A percentile compares a stretch with the other conserved stretches of the same genome.
phyloP scores from a whole-genome alignment of 2,329 filamentous ascomycete genomes.

The Calonectria fujianensis region DNA sequence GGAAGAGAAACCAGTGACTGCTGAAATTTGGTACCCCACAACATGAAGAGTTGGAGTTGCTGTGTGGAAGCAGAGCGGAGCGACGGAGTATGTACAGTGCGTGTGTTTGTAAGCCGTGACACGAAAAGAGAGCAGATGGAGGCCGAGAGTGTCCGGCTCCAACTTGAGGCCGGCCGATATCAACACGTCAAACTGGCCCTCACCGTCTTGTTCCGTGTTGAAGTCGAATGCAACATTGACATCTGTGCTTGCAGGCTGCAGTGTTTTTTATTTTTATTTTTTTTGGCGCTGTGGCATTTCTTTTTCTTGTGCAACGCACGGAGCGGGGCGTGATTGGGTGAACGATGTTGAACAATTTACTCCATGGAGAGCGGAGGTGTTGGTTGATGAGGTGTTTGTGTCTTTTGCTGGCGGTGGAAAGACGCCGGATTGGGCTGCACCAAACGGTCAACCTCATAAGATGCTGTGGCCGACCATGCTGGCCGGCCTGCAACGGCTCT shows the following conservation, averaged over 20 bases:
- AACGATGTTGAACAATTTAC: constrained; percentile 5
- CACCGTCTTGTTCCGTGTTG: constrained; percentile 17
- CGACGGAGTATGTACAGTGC: constrained; percentile 14
- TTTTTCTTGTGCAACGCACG: constrained; percentile 10
- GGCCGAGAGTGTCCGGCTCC: constrained; percentile 30
- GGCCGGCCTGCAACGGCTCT: constrained; percentile 25
- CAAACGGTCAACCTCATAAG: constrained; percentile 11
- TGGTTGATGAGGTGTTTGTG: constrained; percentile 1
- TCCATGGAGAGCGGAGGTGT: not conserved
- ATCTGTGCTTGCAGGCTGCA: constrained; percentile 16
- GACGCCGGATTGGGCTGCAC: not conserved
- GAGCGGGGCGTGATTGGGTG: constrained; percentile 17
- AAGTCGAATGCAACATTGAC: constrained; percentile 10
- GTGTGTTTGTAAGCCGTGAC: constrained; percentile 13
- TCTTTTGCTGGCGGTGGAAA: not conserved
- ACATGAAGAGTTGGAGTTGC: constrained; percentile 49
- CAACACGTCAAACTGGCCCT: not conserved
- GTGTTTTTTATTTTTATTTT: not conserved
- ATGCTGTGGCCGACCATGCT: constrained; percentile 42
- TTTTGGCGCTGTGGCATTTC: constrained; percentile 12
- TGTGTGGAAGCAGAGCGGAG: constrained; percentile 23
- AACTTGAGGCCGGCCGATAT: not conserved
- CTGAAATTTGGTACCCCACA: constrained; percentile 55
- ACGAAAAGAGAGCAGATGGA: constrained; percentile 36
- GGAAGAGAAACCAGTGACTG: constrained; percentile 38